Base-by-base conservation (phyloP, 148 eudicot genomes). In the Euryodendron excelsum region DNA sequence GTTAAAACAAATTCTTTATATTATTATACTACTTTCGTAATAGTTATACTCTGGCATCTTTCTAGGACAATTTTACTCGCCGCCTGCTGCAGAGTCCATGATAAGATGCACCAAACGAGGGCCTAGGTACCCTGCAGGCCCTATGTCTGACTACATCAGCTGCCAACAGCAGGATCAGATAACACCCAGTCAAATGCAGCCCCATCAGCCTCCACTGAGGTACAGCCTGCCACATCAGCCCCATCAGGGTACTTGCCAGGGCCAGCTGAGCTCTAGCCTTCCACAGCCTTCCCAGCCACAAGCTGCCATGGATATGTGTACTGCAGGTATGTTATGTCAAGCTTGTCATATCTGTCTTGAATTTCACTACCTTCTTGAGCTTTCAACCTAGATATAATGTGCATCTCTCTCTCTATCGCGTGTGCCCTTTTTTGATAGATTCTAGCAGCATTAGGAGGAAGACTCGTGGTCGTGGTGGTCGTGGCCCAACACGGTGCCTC, bases 401-500 rank as follows among this genome's bases (percentile, higher is more conserved):
- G 50, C 50, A 21, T 48, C 11, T 50, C 52, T 31, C 30, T n/a
- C 47, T 25, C 31, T 78, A 41, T 48, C 31, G 12, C 39, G 30
- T 33, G 23, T 0, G 0, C 1, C 3, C 14, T 37, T 71, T 28
- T 52, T 52, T 37, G 1, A 28, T 65, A 76, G 73, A 47, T 59
- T 76, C 63, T 31, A 75, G 63, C 36, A 80, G 72, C 74, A 14
- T 33, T 52, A 73, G 27, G 78, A 75, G 70, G 77, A 79, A 11
- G 61, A 55, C 60, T 36, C n/a, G 44, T 2, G 77, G 66, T 14
- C 78, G 83, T 60, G 83, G 83, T 1, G 72, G 63, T 3, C 73
- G 80, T 45, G 80, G 80, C 41, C 80, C 82, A 66, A 78, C 86
- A 20, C 81, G 79, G 41, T 71, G 80, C 75, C 77, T 74, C 25